Percentiles rank a stretch among this genome's conserved stretches.
These are phyloP conservation scores for Orbilia blumenaviensis DNA, from an alignment of 2,329 filamentous ascomycete species.

Conservation along the genomic window DNA sequence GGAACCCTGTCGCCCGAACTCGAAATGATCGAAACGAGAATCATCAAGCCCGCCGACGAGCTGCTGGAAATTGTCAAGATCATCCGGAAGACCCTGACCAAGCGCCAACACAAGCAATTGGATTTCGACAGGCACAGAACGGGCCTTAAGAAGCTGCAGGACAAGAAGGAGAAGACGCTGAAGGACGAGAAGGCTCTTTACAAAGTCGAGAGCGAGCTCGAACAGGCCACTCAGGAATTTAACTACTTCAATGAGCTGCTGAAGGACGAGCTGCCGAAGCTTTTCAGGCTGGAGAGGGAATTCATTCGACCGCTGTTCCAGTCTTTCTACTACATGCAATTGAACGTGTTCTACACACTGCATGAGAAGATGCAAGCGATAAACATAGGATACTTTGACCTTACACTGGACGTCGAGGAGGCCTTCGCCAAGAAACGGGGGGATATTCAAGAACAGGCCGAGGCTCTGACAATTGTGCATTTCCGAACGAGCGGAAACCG, in stretches of 20 bases:
- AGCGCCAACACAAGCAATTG: slow-evolving; percentile 96
- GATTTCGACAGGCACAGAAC: slow-evolving; percentile 90
- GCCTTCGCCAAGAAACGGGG: slow-evolving; percentile 89
- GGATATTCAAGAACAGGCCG: slow-evolving; percentile 83
- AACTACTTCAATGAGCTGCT: slow-evolving; percentile 98
- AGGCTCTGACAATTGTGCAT: slow-evolving; percentile 83
- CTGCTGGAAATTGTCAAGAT: slow-evolving; percentile 93
- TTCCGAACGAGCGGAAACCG: slow-evolving; percentile 87
- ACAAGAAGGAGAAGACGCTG: slow-evolving; percentile 94
- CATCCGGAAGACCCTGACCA: slow-evolving; percentile 84
- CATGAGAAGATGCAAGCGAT: slow-evolving; percentile 98
- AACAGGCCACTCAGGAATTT: slow-evolving; percentile 91
- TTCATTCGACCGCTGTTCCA: slow-evolving; percentile 98
- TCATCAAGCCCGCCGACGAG: slow-evolving; percentile 92
- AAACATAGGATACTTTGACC: slow-evolving; percentile 97
- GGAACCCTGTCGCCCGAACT: slow-evolving; percentile 88
- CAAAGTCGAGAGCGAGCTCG: slow-evolving; percentile 90
- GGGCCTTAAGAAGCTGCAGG: slow-evolving; percentile 89
- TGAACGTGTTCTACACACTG: slow-evolving; percentile 98
- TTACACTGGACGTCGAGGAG: slow-evolving; percentile 88
- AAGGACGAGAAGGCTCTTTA: slow-evolving; percentile 98
- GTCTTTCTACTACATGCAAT: slow-evolving; percentile 99
- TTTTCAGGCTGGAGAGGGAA: slow-evolving; percentile 87
- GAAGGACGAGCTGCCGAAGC: slow-evolving; percentile 91
- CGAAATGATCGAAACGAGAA: slow-evolving; percentile 93